Base-by-base conservation (phyloP, 2,329 filamentous ascomycete species). In the Dactylellina sp. region DNA sequence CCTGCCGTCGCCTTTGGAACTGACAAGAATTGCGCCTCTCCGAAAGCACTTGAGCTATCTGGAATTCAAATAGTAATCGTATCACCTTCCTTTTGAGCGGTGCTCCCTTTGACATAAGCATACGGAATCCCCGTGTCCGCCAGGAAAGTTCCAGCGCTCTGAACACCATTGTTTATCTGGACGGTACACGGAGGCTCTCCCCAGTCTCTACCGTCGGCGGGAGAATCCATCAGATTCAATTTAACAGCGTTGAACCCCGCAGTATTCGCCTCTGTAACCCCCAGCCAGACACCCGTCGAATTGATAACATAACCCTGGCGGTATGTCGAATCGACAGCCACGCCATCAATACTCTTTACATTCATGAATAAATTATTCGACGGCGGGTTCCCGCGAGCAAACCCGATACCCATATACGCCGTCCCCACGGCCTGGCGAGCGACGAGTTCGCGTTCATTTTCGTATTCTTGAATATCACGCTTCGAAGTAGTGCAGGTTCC, bases 301-400 rank as follows among this genome's bases (percentile, higher is more conserved):
- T 25, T 64, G 16, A 71, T 64, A 20, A 63, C 66, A 32, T 71
- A 62, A 4, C 65, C 65, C 7, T 44, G 42, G 4, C 65, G 44
- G 24, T 62, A 71, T 14, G 44, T 40, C 18, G 64, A 49, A 20
- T 35, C 20, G 22, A 55, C 46, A 2, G 59, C 25, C 7, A 64
- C 60, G 18, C 59, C 50, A n/a, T 71, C 57, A 42, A 64, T 72
- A 11, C 42, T 50, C 6, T 60, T 53, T 11, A 64, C 20, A 20
- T 72, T 64, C 53, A 72, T 53, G 46, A 65, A 65, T 6, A 65
- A 25, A 25, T 64, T 72, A 40, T 72, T 12, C 11, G 42, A n/a
- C 6, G 60, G 52, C 2, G 46, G 50, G 28, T 62, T 63, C 22
- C 57, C 59, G 9, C 59, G 50, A 12, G 52, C 66, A 14, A 72